Percentiles rank a stretch among this genome's conserved stretches.
phyloP scores from a whole-genome alignment of 2,329 filamentous ascomycete genomes.

The Paramyrothecium roridum region DNA sequence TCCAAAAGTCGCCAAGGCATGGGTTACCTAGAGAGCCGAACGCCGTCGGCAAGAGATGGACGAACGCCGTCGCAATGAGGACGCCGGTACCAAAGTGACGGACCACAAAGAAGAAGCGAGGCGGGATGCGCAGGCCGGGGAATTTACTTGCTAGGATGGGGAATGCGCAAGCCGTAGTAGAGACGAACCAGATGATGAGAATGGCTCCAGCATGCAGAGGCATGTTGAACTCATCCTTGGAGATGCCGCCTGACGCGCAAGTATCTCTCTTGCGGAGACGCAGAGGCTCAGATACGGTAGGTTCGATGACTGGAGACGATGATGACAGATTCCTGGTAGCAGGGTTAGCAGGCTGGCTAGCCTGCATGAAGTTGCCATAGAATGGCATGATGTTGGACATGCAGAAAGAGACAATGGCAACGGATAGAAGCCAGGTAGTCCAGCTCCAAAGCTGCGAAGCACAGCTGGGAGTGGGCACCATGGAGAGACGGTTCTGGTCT shows the following conservation, averaged over 20 bases:
- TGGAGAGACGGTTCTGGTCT: constrained; percentile 31
- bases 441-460: constrained; percentile 33
- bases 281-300: constrained; percentile 8
- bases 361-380: not conserved
- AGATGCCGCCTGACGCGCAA: constrained; percentile 24
- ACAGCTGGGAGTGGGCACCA: constrained; percentile 23
- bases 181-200: constrained; percentile 44
- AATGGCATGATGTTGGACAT: not conserved
- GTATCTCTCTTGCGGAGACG: constrained; percentile 21
- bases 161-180: constrained; percentile 47
- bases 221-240: constrained; percentile 46
- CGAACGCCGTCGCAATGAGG: constrained; percentile 71
- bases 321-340: not conserved
- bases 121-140: constrained; percentile 51
- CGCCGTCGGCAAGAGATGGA: constrained; percentile 67
- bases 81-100: constrained; percentile 78
- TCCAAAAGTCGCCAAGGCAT: constrained; percentile 74
- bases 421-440: constrained; percentile 38
- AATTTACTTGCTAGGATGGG: constrained; percentile 52
- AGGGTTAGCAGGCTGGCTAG: not conserved
- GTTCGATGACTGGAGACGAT: constrained; percentile 1
- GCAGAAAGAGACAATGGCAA: constrained; percentile 29
- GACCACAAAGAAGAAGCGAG: constrained; percentile 52
- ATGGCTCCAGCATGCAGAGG: constrained; percentile 57
- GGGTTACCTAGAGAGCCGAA: constrained; percentile 61